phyloP scores from a whole-genome alignment of 2,329 filamentous ascomycete genomes.

The Xylaria sp. region DNA sequence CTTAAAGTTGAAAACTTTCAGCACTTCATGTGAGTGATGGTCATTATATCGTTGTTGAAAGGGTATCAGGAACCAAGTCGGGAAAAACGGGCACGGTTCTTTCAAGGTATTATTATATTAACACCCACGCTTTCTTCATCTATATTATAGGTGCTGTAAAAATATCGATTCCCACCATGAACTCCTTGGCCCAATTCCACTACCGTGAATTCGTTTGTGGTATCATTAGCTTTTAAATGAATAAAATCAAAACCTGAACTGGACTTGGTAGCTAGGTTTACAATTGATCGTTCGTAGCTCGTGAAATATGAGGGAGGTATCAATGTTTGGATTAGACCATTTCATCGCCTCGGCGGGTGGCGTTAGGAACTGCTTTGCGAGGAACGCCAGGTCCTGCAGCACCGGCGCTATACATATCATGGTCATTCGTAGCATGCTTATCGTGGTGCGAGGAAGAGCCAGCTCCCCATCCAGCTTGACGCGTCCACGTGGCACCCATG shows the following conservation, averaged over 20 bases:
- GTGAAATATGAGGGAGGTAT: background rate
- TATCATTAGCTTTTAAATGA: background rate
- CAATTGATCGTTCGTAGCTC: conserved; percentile 1
- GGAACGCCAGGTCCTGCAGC: conserved; percentile 28
- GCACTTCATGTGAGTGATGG: background rate
- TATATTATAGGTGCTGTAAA: background rate
- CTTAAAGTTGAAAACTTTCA: background rate
- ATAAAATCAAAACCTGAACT: background rate
- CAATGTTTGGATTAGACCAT: conserved; percentile 39
- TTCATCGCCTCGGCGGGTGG: conserved; percentile 39
- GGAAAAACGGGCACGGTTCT: background rate
- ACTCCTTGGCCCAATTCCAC: background rate
- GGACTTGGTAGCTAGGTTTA: background rate
- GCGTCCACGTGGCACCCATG: conserved; percentile 65
- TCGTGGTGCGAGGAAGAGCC: conserved; percentile 51
- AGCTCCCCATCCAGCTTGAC: conserved; percentile 69
- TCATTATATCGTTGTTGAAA: background rate
- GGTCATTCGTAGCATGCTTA: conserved; percentile 24
- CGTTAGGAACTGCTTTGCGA: conserved; percentile 42
- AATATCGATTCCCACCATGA: background rate
- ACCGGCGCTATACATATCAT: conserved; percentile 21
- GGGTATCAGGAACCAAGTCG: background rate
- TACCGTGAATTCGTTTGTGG: background rate
- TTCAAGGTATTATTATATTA: background rate
- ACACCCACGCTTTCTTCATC: background rate